These are phyloP conservation scores for Buddleja alternifolia DNA, from an alignment of 257 asterid species.

Conservation along the genomic window DNA sequence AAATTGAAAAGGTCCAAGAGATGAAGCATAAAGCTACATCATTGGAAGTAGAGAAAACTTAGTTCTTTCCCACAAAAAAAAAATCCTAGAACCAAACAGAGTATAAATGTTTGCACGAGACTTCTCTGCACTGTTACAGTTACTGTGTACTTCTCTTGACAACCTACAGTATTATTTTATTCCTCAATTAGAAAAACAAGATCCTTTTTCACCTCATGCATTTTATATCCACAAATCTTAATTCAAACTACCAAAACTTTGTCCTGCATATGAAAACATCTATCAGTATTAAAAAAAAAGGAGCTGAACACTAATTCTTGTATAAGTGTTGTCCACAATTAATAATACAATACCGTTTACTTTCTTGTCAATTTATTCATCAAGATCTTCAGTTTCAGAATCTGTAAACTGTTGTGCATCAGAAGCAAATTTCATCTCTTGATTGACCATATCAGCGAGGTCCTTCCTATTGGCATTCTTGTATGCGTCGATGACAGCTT, in stretches of 20 bases:
- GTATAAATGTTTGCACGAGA: not conserved
- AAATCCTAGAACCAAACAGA: too few relatives aligned
- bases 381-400: slow-evolving; percentile 49
- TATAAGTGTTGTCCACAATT: not conserved
- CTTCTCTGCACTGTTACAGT: not conserved
- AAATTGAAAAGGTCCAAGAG: too few relatives aligned
- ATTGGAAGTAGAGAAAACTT: too few relatives aligned
- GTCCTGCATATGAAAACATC: not conserved
- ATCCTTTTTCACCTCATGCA: not conserved
- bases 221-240: not conserved
- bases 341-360: not conserved
- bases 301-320: not conserved
- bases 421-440: slow-evolving; percentile 68
- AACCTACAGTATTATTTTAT: not conserved
- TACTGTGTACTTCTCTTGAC: not conserved
- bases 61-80: too few relatives aligned
- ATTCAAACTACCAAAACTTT: not conserved
- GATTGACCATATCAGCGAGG: slow-evolving; percentile 74
- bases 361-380: slow-evolving; percentile 14
- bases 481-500: slow-evolving; percentile 74
- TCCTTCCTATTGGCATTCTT: slow-evolving; percentile 62
- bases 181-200: not conserved
- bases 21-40: too few relatives aligned
- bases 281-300: too few relatives aligned
- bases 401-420: slow-evolving; percentile 40